These are phyloP conservation scores for Salvia splendens DNA, from an alignment of 257 asterid genomes.

Conservation along the genomic window DNA sequence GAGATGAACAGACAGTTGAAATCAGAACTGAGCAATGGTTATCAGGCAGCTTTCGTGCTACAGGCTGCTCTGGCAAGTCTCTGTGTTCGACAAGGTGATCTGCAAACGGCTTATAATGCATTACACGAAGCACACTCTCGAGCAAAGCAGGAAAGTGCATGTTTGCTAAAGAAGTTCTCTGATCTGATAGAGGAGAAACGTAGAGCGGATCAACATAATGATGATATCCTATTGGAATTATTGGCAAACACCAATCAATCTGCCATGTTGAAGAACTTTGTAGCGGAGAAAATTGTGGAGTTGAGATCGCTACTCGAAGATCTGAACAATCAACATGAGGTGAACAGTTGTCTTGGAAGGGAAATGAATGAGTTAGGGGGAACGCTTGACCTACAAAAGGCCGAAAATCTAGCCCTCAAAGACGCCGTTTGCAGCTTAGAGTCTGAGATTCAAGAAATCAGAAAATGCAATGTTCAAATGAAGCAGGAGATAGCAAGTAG, in stretches of 20 bases:
- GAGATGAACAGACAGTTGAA: constrained; percentile 58
- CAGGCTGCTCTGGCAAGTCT: constrained; percentile 55
- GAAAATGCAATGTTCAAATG: constrained; percentile 47
- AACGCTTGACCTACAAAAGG: constrained; percentile 58
- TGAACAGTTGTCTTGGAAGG: constrained; percentile 46
- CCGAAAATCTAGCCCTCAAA: constrained; percentile 54
- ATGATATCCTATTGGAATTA: constrained; percentile 54
- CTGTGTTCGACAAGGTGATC: constrained; percentile 45
- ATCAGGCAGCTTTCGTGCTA: constrained; percentile 42
- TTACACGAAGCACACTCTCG: constrained; percentile 47
- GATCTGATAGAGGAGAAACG: constrained; percentile 61
- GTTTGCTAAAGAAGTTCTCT: constrained; percentile 52
- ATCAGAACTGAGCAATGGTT: constrained; percentile 44
- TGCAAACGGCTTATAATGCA: constrained; percentile 48
- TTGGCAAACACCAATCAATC: constrained; percentile 51
- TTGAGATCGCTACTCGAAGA: constrained; percentile 51
- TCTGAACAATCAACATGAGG: constrained; percentile 48
- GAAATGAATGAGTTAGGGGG: constrained; percentile 50
- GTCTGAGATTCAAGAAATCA: constrained; percentile 50
- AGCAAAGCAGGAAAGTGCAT: constrained; percentile 56
- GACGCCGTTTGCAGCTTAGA: constrained; percentile 62
- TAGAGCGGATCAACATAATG: constrained; percentile 50
- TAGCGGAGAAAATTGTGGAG: constrained; percentile 53
- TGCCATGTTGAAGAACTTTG: constrained; percentile 45
- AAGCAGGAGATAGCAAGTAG: constrained; percentile 45